Base-by-base conservation (phyloP, 73 alveolate species). In the Tetrahymena thermophila region DNA sequence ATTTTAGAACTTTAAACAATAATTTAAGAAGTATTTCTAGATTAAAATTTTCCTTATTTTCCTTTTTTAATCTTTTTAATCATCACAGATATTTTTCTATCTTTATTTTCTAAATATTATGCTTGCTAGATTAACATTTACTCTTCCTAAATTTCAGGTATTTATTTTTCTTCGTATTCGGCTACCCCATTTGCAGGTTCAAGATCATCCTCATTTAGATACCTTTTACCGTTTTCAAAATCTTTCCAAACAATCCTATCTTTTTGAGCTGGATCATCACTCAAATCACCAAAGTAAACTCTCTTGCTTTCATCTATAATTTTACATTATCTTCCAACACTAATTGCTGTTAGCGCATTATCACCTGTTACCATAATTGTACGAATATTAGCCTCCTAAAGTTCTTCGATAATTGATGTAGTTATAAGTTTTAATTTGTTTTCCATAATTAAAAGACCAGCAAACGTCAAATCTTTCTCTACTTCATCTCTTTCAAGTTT, bases 351-450 rank as follows among this genome's bases (percentile, higher is more conserved):
- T 35, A 98, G 95, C 34, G 96, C 97, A 96, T 98, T 98, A 96
- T 98, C 99, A 28, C 99, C 99, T 28, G 99, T 98, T 1, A 98
- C 99, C 99, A 98, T 98, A 42, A 98, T 94, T 93, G 98, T 96
- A 94, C 98, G 96, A n/a, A 98, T 95, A 35, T 97, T 97, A 17
- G 98, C 98, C 56, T 95, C 95, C 55, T 96, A 94, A 55, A 98
- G 97, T 23, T 96, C 97, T 17, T 96, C 95, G 0, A 97, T 97
- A 55, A 98, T 96, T 13, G 95, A 96, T 13, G 96, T 94, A 23
- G 99, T 99, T 42, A 97, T 99, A 85, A 98, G 98, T 96, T 99
- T 99, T 57, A 99, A 97, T 94, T 98, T 98, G 84, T 99, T 99
- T 94, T 99, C 99, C 97, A 99, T 98, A 23, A 99, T 97, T 15